phyloP scores from a whole-genome alignment of 2,329 filamentous ascomycete genomes.

The Sclerotinia sclerotiorum region DNA sequence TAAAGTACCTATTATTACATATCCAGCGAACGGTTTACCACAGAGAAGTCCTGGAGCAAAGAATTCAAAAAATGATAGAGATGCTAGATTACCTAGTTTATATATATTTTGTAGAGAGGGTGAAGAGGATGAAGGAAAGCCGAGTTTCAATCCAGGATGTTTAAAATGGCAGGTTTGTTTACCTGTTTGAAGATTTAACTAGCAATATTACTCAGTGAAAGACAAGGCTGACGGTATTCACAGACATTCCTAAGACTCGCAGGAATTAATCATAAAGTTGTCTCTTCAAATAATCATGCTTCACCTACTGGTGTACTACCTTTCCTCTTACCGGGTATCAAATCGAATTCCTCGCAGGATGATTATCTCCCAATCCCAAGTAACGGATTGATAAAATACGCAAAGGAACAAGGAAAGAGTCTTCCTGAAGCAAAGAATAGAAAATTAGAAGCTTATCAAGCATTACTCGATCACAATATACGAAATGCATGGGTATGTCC shows the following conservation, averaged over 20 bases:
- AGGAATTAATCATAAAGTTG: slow-evolving; percentile 63
- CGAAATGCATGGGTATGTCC: slow-evolving; percentile 76
- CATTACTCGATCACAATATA: slow-evolving; percentile 74
- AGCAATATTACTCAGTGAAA: slow-evolving; percentile 11
- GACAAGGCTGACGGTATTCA: slow-evolving; percentile 25
- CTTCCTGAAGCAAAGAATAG: slow-evolving; percentile 51
- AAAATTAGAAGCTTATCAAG: slow-evolving; percentile 68
- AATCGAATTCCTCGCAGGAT: slow-evolving; percentile 40
- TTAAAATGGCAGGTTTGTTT: slow-evolving; percentile 87
- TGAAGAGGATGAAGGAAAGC: slow-evolving; percentile 53
- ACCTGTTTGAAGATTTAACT: background rate
- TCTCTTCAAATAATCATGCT: slow-evolving; percentile 85
- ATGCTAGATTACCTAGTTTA: slow-evolving; percentile 53
- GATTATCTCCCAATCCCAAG: slow-evolving; percentile 53
- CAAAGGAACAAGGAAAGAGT: slow-evolving; percentile 50
- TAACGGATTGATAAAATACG: slow-evolving; percentile 69
- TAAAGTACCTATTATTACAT: slow-evolving; percentile 74
- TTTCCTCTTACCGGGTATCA: slow-evolving; percentile 67
- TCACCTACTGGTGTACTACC: slow-evolving; percentile 86
- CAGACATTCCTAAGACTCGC: slow-evolving; percentile 82
- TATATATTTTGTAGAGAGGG: slow-evolving; percentile 72
- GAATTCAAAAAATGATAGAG: slow-evolving; percentile 20
- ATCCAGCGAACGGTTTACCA: slow-evolving; percentile 74
- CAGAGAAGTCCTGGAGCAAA: slow-evolving; percentile 52
- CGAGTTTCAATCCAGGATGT: slow-evolving; percentile 89